Percentiles rank a stretch among this genome's conserved stretches.
Evolutionary conservation across 2,329 filamentous ascomycete species (phyloP).

Genomic region (Colletotrichum horii): DNA sequence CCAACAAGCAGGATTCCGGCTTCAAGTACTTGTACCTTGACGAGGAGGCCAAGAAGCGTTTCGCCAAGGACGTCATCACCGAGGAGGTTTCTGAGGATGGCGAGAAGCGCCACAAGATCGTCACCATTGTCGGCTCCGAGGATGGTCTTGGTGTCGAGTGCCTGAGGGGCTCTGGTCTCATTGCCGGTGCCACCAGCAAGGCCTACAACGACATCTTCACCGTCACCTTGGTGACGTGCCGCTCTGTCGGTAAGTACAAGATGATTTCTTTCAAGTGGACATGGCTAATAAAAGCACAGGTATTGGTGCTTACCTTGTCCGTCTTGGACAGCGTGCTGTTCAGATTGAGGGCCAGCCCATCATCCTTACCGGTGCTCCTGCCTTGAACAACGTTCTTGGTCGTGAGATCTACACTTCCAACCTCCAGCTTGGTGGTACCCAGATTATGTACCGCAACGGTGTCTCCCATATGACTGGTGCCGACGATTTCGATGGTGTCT

Average conservation of each 20-base stretch:
- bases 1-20: slow-evolving; percentile 78
- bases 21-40: slow-evolving; percentile 98
- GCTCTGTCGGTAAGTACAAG: slow-evolving; percentile 79
- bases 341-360: slow-evolving; percentile 99
- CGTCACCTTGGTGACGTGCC: slow-evolving; percentile 94
- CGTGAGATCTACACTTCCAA: slow-evolving; percentile 99
- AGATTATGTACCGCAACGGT: slow-evolving; percentile 99
- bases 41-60: slow-evolving; percentile 82
- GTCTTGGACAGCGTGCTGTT: slow-evolving; percentile 96
- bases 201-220: slow-evolving; percentile 99
- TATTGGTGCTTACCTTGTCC: slow-evolving; percentile 98
- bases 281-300: slow-evolving; percentile 49
- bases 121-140: slow-evolving; percentile 89
- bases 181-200: slow-evolving; percentile 94
- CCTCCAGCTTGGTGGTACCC: slow-evolving; percentile 98
- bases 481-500: slow-evolving; percentile 97
- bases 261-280: background rate
- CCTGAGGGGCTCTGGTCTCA: slow-evolving; percentile 94
- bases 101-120: slow-evolving; percentile 92
- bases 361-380: slow-evolving; percentile 95
- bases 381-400: slow-evolving; percentile 96
- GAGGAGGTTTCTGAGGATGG: slow-evolving; percentile 86
- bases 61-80: slow-evolving; percentile 77
- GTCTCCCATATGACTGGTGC: slow-evolving; percentile 98
- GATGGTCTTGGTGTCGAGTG: slow-evolving; percentile 98